Evolutionary conservation across 345 rosid species (phyloP).

Genomic region (Moricandia arvensis): DNA sequence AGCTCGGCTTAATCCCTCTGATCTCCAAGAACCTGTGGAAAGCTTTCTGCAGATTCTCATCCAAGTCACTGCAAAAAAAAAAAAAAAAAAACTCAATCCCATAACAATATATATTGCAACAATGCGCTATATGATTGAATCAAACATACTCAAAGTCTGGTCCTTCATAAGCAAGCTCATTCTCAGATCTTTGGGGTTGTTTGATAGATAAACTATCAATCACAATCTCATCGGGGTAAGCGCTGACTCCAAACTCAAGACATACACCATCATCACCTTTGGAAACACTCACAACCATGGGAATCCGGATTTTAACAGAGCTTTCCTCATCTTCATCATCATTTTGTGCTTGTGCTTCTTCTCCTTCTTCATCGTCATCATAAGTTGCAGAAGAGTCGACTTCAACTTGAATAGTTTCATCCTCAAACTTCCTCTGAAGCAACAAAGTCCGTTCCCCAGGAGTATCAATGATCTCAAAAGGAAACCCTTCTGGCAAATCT

Average conservation of each 20-base stretch:
- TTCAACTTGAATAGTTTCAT: slow-evolving; percentile 56
- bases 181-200: slow-evolving; percentile 37
- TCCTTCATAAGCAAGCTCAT: slow-evolving; percentile 59
- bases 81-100: slow-evolving; percentile 16
- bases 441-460: slow-evolving; percentile 60
- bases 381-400: slow-evolving; percentile 44
- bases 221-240: slow-evolving; percentile 49
- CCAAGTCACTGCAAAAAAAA: slow-evolving; percentile 53
- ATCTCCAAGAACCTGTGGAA: slow-evolving; percentile 60
- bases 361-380: slow-evolving; percentile 28
- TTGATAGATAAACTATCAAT: slow-evolving; percentile 61
- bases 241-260: slow-evolving; percentile 61
- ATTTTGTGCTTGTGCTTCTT: background rate
- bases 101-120: background rate
- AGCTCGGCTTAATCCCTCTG: slow-evolving; percentile 60
- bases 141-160: slow-evolving; percentile 65
- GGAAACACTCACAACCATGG: slow-evolving; percentile 52
- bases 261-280: slow-evolving; percentile 43
- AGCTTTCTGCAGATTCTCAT: slow-evolving; percentile 69
- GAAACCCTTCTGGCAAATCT: slow-evolving; percentile 46
- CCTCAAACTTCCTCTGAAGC: slow-evolving; percentile 44
- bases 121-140: background rate
- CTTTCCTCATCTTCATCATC: slow-evolving; percentile 31
- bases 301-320: slow-evolving; percentile 29
- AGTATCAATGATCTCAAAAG: slow-evolving; percentile 56